Evolutionary conservation across 129 eudicot genomes (phyloP).

Genomic region (Centaurea solstitialis): DNA sequence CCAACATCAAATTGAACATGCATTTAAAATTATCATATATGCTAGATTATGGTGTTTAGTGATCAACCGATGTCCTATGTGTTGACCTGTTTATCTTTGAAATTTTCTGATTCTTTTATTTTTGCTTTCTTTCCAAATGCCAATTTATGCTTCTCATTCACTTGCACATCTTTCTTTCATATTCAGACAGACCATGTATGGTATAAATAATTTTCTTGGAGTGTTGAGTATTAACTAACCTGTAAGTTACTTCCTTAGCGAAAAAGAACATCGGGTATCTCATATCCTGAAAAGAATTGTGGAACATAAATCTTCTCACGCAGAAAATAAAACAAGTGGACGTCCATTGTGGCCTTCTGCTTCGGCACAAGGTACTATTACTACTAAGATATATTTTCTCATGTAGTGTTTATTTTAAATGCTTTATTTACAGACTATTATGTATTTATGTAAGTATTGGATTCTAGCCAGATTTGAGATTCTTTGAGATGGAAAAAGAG

Average conservation of each 20-base stretch:
- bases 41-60: conserved; percentile 23
- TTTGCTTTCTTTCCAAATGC: conserved; percentile 19
- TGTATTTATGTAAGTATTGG: conserved; percentile 12
- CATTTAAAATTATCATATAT: conserved; percentile 14
- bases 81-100: conserved; percentile 12
- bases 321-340: conserved; percentile 20
- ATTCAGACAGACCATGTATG: neutral
- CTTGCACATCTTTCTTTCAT: neutral
- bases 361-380: conserved; percentile 67
- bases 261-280: conserved; percentile 17
- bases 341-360: conserved; percentile 47
- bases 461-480: conserved; percentile 61
- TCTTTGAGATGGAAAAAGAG: conserved; percentile 54
- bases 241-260: conserved; percentile 17
- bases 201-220: conserved; percentile 18
- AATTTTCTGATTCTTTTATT: neutral
- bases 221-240: conserved; percentile 5
- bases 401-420: neutral
- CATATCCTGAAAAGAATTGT: conserved; percentile 32
- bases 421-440: neutral
- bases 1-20: neutral
- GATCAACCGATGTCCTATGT: conserved; percentile 10
- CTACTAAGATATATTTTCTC: neutral
- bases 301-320: conserved; percentile 21
- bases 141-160: conserved; percentile 24